A percentile compares a stretch with the other conserved stretches of the same genome.
Conservation (phyloP, 2,329 filamentous ascomycete genomes). For the Cercospora zeae-maydis region DNA sequence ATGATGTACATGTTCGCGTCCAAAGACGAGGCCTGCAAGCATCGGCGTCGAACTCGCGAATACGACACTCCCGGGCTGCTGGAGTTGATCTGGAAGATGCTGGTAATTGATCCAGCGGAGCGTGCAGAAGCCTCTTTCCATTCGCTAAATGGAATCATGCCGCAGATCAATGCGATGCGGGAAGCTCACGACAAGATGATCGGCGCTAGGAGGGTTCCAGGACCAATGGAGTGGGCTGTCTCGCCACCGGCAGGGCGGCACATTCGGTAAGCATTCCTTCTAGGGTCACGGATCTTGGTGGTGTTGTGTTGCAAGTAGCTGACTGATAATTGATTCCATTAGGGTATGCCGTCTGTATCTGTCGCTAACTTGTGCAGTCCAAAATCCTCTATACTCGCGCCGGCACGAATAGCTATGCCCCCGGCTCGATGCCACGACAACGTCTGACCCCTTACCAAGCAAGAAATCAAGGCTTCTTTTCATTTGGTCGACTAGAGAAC, state of each 20-base stretch:
- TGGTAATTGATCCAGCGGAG: constrained; percentile 14
- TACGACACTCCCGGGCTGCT: constrained; percentile 13
- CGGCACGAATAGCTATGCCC: too few species aligned
- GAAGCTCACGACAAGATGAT: constrained; percentile 13
- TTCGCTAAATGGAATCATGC: constrained; percentile 5
- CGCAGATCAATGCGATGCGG: constrained; percentile 13
- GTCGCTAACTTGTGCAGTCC: too few species aligned
- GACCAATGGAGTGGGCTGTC: not conserved
- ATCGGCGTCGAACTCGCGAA: constrained; percentile 7
- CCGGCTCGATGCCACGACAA: too few species aligned
- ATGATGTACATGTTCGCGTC: constrained; percentile 19
- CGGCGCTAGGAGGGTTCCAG: not conserved
- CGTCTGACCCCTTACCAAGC: too few species aligned
- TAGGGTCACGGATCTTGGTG: not conserved
- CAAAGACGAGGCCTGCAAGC: not conserved
- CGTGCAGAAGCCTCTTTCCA: constrained; percentile 19
- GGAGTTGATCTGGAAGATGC: constrained; percentile 10
- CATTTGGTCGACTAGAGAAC: too few species aligned
- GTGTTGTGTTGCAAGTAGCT: not conserved
- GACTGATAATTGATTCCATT: not conserved
- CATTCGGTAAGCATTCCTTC: not conserved
- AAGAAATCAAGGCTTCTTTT: too few species aligned
- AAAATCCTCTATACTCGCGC: too few species aligned
- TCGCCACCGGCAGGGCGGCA: not conserved
- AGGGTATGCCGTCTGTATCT: not conserved